Evolutionary conservation across 2,329 filamentous ascomycete species (phyloP).

Genomic region (Cladosporium sp.): DNA sequence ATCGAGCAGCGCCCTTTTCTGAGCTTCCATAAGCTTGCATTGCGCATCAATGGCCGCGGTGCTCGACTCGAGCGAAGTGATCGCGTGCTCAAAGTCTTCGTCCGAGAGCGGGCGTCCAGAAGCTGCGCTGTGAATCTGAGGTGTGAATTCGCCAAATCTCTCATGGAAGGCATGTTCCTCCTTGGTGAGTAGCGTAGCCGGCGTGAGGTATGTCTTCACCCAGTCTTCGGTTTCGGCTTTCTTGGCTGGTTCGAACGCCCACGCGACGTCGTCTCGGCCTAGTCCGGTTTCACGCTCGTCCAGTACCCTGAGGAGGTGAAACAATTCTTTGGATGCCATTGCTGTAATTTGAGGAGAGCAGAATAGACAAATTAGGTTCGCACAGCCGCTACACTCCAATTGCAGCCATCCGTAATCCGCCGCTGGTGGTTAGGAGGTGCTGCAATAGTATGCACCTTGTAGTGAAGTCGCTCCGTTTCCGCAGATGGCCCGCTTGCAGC

Average conservation of each 20-base stretch:
- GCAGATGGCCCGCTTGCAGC: not conserved
- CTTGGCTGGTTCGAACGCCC: slow-evolving; percentile 41
- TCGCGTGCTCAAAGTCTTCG: slow-evolving; percentile 54
- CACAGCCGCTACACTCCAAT: not conserved
- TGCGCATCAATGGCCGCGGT: slow-evolving; percentile 60
- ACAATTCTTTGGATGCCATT: slow-evolving; percentile 25
- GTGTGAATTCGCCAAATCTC: slow-evolving; percentile 6
- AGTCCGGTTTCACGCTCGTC: slow-evolving; percentile 40
- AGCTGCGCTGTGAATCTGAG: slow-evolving; percentile 8
- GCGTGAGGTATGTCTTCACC: slow-evolving; percentile 43
- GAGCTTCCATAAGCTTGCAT: slow-evolving; percentile 53
- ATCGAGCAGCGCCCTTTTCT: slow-evolving; percentile 56
- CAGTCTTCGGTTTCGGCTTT: slow-evolving; percentile 36
- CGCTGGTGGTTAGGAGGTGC: too few species aligned
- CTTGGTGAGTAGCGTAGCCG: slow-evolving; percentile 41
- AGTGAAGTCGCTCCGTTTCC: not conserved
- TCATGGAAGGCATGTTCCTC: slow-evolving; percentile 35
- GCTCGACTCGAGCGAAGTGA: slow-evolving; percentile 57
- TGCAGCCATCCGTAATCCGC: not conserved
- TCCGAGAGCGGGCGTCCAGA: slow-evolving; percentile 47
- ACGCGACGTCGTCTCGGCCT: slow-evolving; percentile 41
- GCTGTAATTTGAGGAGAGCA: not conserved
- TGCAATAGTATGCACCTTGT: not conserved
- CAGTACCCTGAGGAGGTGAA: slow-evolving; percentile 39
- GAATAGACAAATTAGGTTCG: not conserved